Percentiles rank a stretch among this genome's conserved stretches.
phyloP scores from a whole-genome alignment of 495 filamentous ascomycete genomes.

The Hyaloscypha hepaticicola region DNA sequence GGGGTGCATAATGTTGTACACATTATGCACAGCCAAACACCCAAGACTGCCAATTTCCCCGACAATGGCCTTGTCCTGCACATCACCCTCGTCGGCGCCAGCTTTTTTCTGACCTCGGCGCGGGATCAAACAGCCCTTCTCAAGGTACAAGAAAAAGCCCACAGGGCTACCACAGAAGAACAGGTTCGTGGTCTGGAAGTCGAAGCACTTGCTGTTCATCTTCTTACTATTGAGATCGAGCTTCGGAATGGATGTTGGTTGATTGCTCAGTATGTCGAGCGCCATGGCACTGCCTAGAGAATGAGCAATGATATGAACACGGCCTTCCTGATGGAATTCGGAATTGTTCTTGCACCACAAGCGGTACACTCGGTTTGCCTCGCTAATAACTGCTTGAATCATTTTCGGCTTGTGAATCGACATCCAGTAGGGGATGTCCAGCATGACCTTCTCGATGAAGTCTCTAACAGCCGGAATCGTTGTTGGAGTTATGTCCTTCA shows the following conservation, averaged over 20 bases:
- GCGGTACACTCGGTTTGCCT: constrained; percentile 90
- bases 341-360: constrained; percentile 94
- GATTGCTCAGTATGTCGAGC: constrained; percentile 82
- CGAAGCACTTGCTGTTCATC: constrained; percentile 66
- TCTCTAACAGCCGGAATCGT: constrained; percentile 86
- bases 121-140: constrained; percentile 77
- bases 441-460: constrained; percentile 94
- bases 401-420: constrained; percentile 95
- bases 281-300: constrained; percentile 93
- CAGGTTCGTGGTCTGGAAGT: constrained; percentile 86
- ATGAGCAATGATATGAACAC: constrained; percentile 90
- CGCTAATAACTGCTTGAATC: constrained; percentile 82
- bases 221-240: constrained; percentile 51
- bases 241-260: constrained; percentile 64
- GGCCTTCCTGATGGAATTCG: constrained; percentile 73
- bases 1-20: constrained; percentile 84
- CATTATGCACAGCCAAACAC: constrained; percentile 89
- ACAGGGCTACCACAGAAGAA: constrained; percentile 92
- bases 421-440: constrained; percentile 95
- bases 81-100: constrained; percentile 60
- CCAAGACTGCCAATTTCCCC: constrained; percentile 79
- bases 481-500: constrained; percentile 90
- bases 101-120: constrained; percentile 74
- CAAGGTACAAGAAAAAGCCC: constrained; percentile 89
- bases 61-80: constrained; percentile 61